Evolutionary conservation across 1,139 yeast species (phyloP), one percentile per base, ranked within the genome.

Genomic region (Martiniozyma asiatica): DNA sequence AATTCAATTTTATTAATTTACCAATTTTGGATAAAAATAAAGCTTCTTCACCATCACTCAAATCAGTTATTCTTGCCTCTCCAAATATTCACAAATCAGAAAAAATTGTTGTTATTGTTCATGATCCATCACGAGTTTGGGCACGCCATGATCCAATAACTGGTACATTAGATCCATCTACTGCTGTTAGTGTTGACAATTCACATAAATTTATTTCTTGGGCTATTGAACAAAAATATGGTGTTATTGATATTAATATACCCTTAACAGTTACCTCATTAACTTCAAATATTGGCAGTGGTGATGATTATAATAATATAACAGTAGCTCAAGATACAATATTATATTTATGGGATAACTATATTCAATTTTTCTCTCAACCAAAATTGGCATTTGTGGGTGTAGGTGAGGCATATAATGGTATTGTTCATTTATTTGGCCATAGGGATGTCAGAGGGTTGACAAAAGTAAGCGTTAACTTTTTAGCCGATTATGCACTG

Each of bases 41-140:
- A 12, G 40, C 42, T 1, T 68, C 64, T 27, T 53, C 63, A 27
- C 63, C 68, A 10, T 56, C 68, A 3, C 63, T 68, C 31, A 79
- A 73, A 14, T 81, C 84, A 41, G 75, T 81, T 34, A 69, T 87
- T 9, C 53, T 87, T 31, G 81, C 93, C 19, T 73, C 94, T 12
- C 79, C 85, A 5, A 70, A 74, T 38, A 67, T 87, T 15, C 75
- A 75, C 50, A 65, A 70, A 9, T 61, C 74, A 27, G 66, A 71
- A 14, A 70, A 79, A 6, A 55, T 87, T 7, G 59, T 85, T 11
- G 61, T 89, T 11, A 56, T 82, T 7, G 72, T 87, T 10, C 97
- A 87, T 52, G 97, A 87, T 46, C 85, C 97, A 3, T 87, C 96
- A 2, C 93, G 85, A 39, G 66, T 89, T 6, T 85, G 95, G 94